Evolutionary conservation across 768 basidiomycete species (phyloP).

Genomic region (Lactarius psammicola): DNA sequence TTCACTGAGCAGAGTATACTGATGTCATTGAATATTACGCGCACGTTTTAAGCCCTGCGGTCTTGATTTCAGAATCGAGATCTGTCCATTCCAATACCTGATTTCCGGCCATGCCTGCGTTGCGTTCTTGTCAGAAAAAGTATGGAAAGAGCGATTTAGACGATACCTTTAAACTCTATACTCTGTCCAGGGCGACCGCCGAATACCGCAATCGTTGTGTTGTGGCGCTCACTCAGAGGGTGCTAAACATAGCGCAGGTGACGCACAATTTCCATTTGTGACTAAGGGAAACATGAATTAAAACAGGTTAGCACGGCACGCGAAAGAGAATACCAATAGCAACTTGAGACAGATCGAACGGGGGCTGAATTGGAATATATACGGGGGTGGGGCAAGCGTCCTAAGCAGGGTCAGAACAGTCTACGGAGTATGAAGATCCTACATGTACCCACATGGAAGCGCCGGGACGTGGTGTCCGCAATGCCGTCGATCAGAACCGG

Average conservation of each 20-base stretch:
- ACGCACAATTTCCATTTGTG: constrained; percentile 43
- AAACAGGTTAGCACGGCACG: neutral
- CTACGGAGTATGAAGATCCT: neutral
- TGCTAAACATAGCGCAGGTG: constrained; percentile 60
- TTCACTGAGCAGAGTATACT: neutral
- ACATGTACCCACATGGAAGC: constrained; percentile 35
- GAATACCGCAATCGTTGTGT: constrained; percentile 50
- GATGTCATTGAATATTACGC: constrained; percentile 9
- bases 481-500: constrained; percentile 35
- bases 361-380: constrained; percentile 16
- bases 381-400: constrained; percentile 35
- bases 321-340: constrained; percentile 23
- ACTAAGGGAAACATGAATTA: constrained; percentile 9
- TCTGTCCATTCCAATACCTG: constrained; percentile 37
- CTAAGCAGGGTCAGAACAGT: constrained; percentile 23
- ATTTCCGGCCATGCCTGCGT: constrained; percentile 35
- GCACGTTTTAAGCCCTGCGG: constrained; percentile 37
- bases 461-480: constrained; percentile 35
- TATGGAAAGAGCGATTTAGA: neutral
- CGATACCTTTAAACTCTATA: constrained; percentile 47
- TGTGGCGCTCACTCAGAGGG: constrained; percentile 51
- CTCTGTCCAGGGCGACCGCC: constrained; percentile 50
- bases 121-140: neutral
- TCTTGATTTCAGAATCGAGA: constrained; percentile 36
- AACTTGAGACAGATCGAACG: constrained; percentile 25